Evolutionary conservation across 192 early-diverging fungal genomes (phyloP).

Genomic region (Podila minutissima): DNA sequence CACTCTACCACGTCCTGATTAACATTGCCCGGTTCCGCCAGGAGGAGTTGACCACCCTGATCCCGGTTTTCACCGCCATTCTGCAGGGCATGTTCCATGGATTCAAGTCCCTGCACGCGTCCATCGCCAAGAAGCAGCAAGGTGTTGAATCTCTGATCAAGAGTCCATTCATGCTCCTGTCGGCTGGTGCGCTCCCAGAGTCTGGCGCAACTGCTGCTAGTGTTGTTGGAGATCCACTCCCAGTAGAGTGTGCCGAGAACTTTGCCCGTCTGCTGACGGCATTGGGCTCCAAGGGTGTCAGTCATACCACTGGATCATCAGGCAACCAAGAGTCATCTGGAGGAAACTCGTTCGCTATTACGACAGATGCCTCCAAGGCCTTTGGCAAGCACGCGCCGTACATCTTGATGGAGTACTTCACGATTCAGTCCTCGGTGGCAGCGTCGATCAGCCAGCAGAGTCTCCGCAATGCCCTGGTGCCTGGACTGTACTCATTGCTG

Average conservation of each 20-base stretch:
- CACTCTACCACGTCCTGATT: conserved; percentile 59
- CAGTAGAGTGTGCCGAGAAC: conserved; percentile 41
- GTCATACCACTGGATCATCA: not conserved
- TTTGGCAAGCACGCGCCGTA: conserved; percentile 62
- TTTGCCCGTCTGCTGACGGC: conserved; percentile 46
- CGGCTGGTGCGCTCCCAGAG: conserved; percentile 37
- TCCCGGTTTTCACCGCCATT: conserved; percentile 63
- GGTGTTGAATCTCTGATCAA: conserved; percentile 37
- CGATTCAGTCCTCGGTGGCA: conserved; percentile 62
- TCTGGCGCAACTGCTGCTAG: conserved; percentile 4
- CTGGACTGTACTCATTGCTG: conserved; percentile 68
- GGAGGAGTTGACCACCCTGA: conserved; percentile 56
- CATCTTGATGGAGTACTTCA: conserved; percentile 64
- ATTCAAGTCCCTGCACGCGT: conserved; percentile 63
- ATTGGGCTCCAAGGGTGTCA: conserved; percentile 44
- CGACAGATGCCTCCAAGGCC: conserved; percentile 39
- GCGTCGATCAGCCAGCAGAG: conserved; percentile 51
- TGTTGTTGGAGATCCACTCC: conserved; percentile 21
- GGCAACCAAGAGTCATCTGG: not conserved
- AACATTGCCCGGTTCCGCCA: conserved; percentile 60
- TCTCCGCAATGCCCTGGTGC: conserved; percentile 58
- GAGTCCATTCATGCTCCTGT: conserved; percentile 53
- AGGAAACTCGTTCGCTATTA: conserved; percentile 13
- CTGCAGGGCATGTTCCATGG: conserved; percentile 65
- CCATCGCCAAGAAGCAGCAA: conserved; percentile 51